Conservation (phyloP, 2,329 filamentous ascomycete species). For the Xylaria sp. region DNA sequence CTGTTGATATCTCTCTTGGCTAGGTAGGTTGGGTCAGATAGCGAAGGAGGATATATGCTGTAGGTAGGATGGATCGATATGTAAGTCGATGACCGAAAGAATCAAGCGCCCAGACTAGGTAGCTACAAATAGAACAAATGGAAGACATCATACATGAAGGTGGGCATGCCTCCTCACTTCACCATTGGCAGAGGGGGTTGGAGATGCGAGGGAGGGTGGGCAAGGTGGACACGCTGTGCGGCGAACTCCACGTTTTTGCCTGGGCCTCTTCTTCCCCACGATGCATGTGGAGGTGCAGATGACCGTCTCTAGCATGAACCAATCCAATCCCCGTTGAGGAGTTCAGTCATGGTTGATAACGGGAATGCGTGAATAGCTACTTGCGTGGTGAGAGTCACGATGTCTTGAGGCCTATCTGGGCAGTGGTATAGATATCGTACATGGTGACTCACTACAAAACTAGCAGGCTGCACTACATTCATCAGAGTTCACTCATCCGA, state of each 20-base stretch:
- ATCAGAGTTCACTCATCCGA: neutral
- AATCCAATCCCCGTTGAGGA: slow-evolving; percentile 42
- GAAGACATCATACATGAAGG: slow-evolving; percentile 26
- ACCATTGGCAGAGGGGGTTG: slow-evolving; percentile 39
- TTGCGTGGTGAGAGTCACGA: neutral
- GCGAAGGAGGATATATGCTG: no score
- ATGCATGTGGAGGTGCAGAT: slow-evolving; percentile 48
- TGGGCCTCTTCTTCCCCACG: slow-evolving; percentile 44
- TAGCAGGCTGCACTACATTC: neutral
- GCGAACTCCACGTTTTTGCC: slow-evolving; percentile 49
- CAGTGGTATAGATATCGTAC: no score
- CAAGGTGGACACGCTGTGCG: slow-evolving; percentile 40
- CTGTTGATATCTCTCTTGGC: no score
- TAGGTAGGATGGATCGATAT: no score
- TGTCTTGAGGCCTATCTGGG: neutral
- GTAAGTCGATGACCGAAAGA: neutral
- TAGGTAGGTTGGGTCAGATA: no score
- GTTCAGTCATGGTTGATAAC: slow-evolving; percentile 33
- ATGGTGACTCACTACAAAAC: neutral
- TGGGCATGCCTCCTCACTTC: slow-evolving; percentile 2
- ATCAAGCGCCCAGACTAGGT: neutral
- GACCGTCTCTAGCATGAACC: slow-evolving; percentile 47
- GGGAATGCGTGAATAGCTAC: slow-evolving; percentile 21
- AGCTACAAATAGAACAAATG: neutral
- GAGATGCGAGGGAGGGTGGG: slow-evolving; percentile 16